Base-by-base conservation (phyloP, 108 stramenopile species). In the Schizochytrium sp. region DNA sequence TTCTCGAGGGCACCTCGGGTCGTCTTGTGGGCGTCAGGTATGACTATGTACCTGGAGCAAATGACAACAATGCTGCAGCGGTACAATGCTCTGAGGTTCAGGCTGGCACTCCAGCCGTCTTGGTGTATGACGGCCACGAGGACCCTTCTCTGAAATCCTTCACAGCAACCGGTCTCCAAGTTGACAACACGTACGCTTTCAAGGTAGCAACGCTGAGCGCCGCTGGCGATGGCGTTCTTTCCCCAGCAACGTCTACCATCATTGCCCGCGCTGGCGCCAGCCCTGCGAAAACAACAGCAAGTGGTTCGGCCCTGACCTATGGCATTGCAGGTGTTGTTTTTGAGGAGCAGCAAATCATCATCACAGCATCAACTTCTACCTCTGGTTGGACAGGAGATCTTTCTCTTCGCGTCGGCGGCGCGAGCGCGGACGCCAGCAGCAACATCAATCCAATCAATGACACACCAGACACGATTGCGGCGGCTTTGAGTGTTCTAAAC, bases 301-400 rank as follows among this genome's bases (percentile, higher is more conserved):
- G 89, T 29, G 96, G 96, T 5, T 89, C 94, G 44, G 92, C 95
- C 5, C 92, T 96, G 12, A 57, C 51, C 10, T 60, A 60, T 34
- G 96, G 96, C 47, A 95, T 97, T 87, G 94, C 96, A n/a, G 96
- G 95, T 14, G 91, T 91, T 5, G 95, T 97, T 53, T 92, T 89
- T 63, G 96, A 97, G 92, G 94, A 93, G 88, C 96, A 96, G 91
- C 90, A 88, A 19, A 60, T 96, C 5, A 88, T 69, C 10, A 83
- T 93, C 59, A 19, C 72, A 29, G n/a, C 59, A 47, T 5, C 59
- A 10, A 28, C 92, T 58, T 76, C 88, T 87, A 57, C 92, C 53
- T 53, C 45, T 8, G 12, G 10, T n/a, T 83, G 76, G 76, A 4
- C 43, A 18, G 45, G 48, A 28, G 48, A 6, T 23, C 48, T 87